Evolutionary conservation across 306 rosid genomes (phyloP), one percentile per base, ranked within the genome.

Genomic region (Vachellia collinsii): DNA sequence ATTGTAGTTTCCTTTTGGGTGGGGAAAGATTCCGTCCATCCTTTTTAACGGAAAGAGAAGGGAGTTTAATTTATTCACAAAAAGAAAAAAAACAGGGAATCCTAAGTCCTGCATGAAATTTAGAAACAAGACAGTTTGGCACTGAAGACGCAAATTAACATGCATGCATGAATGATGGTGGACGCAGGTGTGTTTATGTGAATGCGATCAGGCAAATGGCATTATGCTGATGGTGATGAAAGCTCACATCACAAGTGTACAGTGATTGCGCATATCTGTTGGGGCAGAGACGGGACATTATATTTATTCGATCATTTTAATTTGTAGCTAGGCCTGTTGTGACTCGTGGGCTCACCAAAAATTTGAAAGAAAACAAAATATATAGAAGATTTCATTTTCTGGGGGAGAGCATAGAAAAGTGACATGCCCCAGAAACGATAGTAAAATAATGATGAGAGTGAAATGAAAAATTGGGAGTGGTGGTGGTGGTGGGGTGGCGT

Each of bases 211-310:
- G 23, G 43, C 44, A 34, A 38, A 73, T 39, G 74, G 85, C 89
- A 85, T 29, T 68, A 83, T 72, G 85, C 81, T 61, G 39, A 16
- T 44, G 14, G 59, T 81, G 77, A 83, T 20, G 69, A 4, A 29
- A 76, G 83, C 47, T 16, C 75, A 22, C 50, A 65, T 79, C 75
- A 48, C 1, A 87, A 61, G 72, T 73, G 83, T 54, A 43, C 42
- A 73, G 54, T 74, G 58, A 80, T 81, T 83, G 79, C 70, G 62
- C 63, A 58, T 46, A 37, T 46, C 25, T 63, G 5, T 67, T 13
- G 4, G 13, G 23, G 3, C 29, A 2, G 22, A 16, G 22, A 51
- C 17, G 13, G 6, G 54, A 48, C 3, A 48, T 48, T 48, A 48
- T 46, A 46, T 46, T 46, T 9, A 46, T n/a, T n/a, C n/a, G n/a